Conservation (phyloP, 208 protist species). For the Phytomonas francai region DNA sequence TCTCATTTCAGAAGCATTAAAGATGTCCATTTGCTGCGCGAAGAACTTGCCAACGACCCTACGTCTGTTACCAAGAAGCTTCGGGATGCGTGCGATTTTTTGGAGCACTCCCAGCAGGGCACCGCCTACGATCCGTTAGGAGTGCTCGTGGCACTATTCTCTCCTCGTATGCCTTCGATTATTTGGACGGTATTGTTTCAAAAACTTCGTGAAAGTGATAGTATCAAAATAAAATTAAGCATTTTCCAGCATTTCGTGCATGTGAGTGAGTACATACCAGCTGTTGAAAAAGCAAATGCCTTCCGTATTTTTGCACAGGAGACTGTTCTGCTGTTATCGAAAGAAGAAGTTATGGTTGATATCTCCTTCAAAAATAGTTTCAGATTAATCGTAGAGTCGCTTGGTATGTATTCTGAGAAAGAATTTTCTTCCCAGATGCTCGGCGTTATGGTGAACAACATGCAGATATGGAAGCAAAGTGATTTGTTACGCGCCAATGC, state of each 20-base stretch:
- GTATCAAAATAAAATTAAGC: neutral
- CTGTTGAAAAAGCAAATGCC: neutral
- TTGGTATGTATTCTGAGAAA: neutral
- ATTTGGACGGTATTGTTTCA: neutral
- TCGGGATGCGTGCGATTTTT: neutral
- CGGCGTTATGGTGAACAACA: neutral
- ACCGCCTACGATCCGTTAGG: neutral
- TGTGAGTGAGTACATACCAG: neutral
- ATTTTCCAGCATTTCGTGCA: neutral
- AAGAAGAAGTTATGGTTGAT: neutral
- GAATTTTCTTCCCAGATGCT: neutral
- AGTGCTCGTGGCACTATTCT: neutral
- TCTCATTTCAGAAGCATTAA: neutral
- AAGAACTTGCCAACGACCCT: neutral
- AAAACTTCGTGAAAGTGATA: neutral
- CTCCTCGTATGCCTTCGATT: neutral
- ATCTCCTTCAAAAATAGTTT: neutral
- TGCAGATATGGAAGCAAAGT: neutral
- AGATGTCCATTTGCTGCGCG: neutral
- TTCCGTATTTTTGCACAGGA: conserved; percentile 2
- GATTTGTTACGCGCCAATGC: neutral
- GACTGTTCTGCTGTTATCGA: neutral
- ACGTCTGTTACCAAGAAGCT: neutral
- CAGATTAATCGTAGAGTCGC: neutral
- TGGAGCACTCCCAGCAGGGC: neutral